These are phyloP conservation scores for Aspergillus sp. DNA, from an alignment of 2,329 filamentous ascomycete genomes.

Conservation along the genomic window DNA sequence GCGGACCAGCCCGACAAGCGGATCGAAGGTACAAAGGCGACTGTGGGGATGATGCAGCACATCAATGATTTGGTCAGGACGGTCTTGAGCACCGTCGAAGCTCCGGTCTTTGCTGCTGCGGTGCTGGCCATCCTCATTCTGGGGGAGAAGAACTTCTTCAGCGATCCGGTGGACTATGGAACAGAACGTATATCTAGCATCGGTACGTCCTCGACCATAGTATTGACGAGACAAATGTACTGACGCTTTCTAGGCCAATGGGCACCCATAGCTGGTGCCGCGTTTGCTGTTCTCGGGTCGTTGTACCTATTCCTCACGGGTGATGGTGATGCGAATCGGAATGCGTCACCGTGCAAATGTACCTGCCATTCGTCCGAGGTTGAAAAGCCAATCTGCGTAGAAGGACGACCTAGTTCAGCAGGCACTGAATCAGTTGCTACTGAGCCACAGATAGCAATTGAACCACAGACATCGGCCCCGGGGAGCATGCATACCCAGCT, in stretches of 20 bases:
- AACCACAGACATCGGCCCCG: background rate
- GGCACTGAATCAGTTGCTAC: background rate
- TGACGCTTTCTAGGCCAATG: constrained; percentile 2
- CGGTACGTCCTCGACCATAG: background rate
- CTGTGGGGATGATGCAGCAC: constrained; percentile 5
- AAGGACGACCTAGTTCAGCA: background rate
- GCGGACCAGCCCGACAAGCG: background rate
- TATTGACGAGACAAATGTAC: background rate
- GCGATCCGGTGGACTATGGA: background rate
- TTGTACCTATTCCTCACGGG: constrained; percentile 4
- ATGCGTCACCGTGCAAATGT: background rate
- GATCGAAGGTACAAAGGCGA: constrained; percentile 10
- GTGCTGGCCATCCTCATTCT: constrained; percentile 8
- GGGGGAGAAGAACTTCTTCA: constrained; percentile 10
- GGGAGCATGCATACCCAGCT: background rate
- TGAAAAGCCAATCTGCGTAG: background rate
- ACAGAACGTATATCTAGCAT: constrained; percentile 9
- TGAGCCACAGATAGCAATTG: background rate
- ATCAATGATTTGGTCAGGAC: constrained; percentile 3
- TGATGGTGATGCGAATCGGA: background rate
- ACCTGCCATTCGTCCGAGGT: background rate
- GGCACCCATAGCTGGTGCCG: constrained; percentile 9
- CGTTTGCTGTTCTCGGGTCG: constrained; percentile 3
- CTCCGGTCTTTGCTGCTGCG: constrained; percentile 5
- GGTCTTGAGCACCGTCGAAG: constrained; percentile 9